These are phyloP conservation scores for Cercospora canescens DNA, from an alignment of 2,329 filamentous ascomycete genomes.

Conservation along the genomic window DNA sequence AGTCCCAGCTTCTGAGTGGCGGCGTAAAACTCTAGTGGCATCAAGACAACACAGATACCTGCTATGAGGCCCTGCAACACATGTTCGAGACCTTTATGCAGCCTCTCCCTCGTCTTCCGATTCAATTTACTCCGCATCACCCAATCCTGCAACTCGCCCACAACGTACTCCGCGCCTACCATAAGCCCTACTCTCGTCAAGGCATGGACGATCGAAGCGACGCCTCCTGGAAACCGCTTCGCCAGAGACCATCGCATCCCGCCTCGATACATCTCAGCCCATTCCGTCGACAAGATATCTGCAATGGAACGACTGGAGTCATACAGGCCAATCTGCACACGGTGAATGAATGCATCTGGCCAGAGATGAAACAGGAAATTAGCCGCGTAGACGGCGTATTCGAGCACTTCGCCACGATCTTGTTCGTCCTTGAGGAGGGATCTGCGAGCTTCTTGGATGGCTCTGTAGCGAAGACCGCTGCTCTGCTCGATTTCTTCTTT, in stretches of 20 bases:
- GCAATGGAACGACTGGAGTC: conserved; percentile 19
- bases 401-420: conserved; percentile 27
- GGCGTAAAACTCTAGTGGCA: conserved; percentile 31
- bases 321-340: conserved; percentile 30
- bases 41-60: conserved; percentile 26
- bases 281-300: conserved; percentile 21
- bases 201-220: conserved; percentile 18
- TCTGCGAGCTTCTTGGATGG: conserved; percentile 18
- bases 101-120: conserved; percentile 15
- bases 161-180: conserved; percentile 21
- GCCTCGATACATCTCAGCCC: conserved; percentile 10
- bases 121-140: conserved; percentile 10
- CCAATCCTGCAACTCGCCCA: conserved; percentile 19
- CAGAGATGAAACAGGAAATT: conserved; percentile 24
- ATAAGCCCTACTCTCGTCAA: conserved; percentile 20
- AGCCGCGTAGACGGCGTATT: conserved; percentile 13
- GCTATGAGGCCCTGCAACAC: conserved; percentile 19
- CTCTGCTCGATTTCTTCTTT: conserved; percentile 26
- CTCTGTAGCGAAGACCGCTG: conserved; percentile 9
- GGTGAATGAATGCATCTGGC: conserved; percentile 24
- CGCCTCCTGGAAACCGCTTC: conserved; percentile 20
- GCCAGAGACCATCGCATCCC: conserved; percentile 18
- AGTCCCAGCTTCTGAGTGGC: conserved; percentile 29
- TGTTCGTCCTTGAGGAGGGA: conserved; percentile 25
- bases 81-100: conserved; percentile 16